Conservation (phyloP, 805 yeast species). For the Wickerhamomyces strasburgensis region DNA sequence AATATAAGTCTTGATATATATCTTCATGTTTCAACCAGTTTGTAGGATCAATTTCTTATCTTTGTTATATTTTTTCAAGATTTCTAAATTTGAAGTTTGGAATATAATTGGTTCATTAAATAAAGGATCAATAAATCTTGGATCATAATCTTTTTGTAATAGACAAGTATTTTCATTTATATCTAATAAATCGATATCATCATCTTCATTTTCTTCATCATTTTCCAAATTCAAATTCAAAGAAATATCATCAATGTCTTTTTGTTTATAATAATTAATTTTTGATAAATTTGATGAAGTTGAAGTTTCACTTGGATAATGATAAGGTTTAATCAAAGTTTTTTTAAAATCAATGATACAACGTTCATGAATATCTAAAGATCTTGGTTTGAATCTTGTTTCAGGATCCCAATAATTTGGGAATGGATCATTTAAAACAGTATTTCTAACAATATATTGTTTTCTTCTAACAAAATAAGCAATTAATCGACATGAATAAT, state of each 20-base stretch:
- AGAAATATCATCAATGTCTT: no score
- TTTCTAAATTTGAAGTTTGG: conserved; percentile 12
- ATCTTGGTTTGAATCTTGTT: conserved; percentile 18
- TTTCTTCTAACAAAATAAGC: conserved; percentile 20
- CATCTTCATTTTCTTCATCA: background rate
- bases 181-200: conserved; percentile 8
- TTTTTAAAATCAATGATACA: conserved; percentile 14
- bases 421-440: conserved; percentile 18
- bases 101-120: conserved; percentile 12
- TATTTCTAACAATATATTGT: conserved; percentile 14
- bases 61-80: conserved; percentile 16
- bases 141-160: conserved; percentile 21
- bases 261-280: no score
- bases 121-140: conserved; percentile 21
- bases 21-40: background rate
- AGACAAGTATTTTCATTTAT: conserved; percentile 10
- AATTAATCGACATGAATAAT: conserved; percentile 18
- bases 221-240: conserved; percentile 1
- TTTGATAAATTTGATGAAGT: no score
- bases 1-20: no score
- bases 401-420: conserved; percentile 10
- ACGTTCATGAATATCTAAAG: conserved; percentile 18
- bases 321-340: conserved; percentile 12
- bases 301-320: conserved; percentile 19
- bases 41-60: conserved; percentile 20